Conservation (phyloP, 257 asterid genomes). For the Nicotiana attenuata region DNA sequence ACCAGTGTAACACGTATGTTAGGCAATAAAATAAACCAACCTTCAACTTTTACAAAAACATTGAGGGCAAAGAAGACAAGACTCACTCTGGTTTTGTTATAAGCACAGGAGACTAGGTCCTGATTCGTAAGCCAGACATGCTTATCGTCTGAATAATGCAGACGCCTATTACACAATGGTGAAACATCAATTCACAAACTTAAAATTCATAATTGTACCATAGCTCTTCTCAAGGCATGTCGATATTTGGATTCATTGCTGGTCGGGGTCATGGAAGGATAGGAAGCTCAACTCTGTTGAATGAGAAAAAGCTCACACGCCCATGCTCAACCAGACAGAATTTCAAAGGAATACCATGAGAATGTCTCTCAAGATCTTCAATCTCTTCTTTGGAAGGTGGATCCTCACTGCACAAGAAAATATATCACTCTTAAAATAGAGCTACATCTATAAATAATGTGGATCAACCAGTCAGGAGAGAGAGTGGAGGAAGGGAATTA, state of each 20-base stretch:
- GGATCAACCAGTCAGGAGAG: neutral
- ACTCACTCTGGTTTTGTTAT: neutral
- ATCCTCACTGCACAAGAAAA: constrained; percentile 33
- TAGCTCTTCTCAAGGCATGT: neutral
- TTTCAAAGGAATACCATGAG: constrained; percentile 34
- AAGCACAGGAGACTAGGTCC: neutral
- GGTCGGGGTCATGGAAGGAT: constrained; percentile 47
- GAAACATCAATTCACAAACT: neutral
- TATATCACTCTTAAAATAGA: neutral
- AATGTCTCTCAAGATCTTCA: constrained; percentile 40
- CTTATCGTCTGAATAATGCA: neutral
- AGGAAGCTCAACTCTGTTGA: constrained; percentile 63
- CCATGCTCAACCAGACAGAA: constrained; percentile 63
- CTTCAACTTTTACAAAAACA: neutral
- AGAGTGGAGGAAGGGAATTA: neutral
- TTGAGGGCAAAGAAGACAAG: neutral
- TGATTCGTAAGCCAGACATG: neutral
- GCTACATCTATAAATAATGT: neutral
- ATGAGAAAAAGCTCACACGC: constrained; percentile 58
- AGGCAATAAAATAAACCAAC: neutral
- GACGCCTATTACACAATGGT: neutral
- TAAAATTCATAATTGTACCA: neutral
- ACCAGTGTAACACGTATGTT: neutral
- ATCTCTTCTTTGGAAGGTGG: constrained; percentile 69
- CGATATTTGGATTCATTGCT: neutral